phyloP scores from a whole-genome alignment of 768 basidiomycete genomes.

The Amanita phalloides region DNA sequence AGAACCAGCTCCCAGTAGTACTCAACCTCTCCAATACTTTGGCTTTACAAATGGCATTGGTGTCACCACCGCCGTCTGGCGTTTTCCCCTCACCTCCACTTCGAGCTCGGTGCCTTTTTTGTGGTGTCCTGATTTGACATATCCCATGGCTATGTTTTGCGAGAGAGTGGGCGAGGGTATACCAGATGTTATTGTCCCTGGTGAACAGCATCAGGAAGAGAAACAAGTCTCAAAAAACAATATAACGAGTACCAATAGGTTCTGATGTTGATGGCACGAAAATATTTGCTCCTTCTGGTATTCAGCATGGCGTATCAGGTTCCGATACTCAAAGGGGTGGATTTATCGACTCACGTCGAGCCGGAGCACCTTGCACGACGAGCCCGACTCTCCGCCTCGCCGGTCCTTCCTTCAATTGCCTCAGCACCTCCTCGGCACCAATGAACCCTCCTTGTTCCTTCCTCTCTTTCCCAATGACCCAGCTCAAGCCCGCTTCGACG shows the following conservation, averaged over 20 bases:
- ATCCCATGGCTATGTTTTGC: slow-evolving; percentile 96
- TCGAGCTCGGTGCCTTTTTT: slow-evolving; percentile 84
- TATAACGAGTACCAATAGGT: slow-evolving; percentile 40
- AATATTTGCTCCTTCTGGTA: slow-evolving; percentile 69
- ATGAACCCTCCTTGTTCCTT: slow-evolving; percentile 60
- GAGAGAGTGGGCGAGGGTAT: slow-evolving; percentile 88
- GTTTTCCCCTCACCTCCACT: slow-evolving; percentile 78
- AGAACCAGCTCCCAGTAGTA: neutral
- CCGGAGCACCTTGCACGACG: slow-evolving; percentile 75
- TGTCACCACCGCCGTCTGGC: slow-evolving; percentile 61
- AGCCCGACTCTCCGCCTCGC: slow-evolving; percentile 72
- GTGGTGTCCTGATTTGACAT: slow-evolving; percentile 70
- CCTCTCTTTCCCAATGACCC: slow-evolving; percentile 91
- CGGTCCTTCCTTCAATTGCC: slow-evolving; percentile 74
- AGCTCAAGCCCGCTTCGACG: slow-evolving; percentile 83
- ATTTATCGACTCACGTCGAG: slow-evolving; percentile 49
- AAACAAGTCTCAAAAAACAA: slow-evolving; percentile 3
- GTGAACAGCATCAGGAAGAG: neutral
- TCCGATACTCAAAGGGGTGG: neutral
- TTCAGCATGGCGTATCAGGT: neutral
- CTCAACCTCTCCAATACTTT: slow-evolving; percentile 42
- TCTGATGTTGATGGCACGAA: slow-evolving; percentile 44
- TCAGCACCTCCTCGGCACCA: slow-evolving; percentile 61
- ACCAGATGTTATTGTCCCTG: slow-evolving; percentile 81
- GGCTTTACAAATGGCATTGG: slow-evolving; percentile 85